A percentile compares a stretch with the other conserved stretches of the same genome.
Conservation (phyloP, 2,329 filamentous ascomycete genomes). For the Colletotrichum sojae region DNA sequence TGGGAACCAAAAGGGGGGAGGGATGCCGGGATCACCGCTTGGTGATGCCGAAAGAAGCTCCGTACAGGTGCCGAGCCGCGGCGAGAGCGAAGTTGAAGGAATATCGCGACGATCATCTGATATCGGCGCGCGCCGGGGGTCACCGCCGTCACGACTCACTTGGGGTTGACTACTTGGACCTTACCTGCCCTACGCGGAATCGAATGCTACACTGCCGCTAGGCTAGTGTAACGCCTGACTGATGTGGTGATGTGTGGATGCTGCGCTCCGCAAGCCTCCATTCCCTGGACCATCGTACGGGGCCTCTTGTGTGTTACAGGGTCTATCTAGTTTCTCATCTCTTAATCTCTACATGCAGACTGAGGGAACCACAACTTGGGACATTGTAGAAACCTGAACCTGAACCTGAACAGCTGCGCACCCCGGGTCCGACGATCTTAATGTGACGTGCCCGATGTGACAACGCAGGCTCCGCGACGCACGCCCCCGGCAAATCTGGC, state of each 20-base stretch:
- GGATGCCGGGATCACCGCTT: slow-evolving; percentile 12
- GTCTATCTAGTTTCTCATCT: too few relatives aligned
- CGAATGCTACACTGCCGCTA: too few relatives aligned
- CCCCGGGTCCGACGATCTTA: slow-evolving; percentile 21
- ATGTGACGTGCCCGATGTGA: slow-evolving; percentile 32
- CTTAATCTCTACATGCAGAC: too few relatives aligned
- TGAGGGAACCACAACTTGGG: too few relatives aligned
- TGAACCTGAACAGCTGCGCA: too few relatives aligned
- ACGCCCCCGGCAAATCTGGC: slow-evolving; percentile 25
- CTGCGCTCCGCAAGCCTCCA: not conserved
- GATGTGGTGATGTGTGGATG: not conserved
- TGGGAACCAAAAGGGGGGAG: not conserved
- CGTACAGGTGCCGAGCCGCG: slow-evolving; percentile 27
- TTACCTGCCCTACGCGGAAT: too few relatives aligned
- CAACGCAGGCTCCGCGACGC: slow-evolving; percentile 8
- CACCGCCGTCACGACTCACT: not conserved
- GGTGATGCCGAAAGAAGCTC: slow-evolving; percentile 23
- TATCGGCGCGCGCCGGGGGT: slow-evolving; percentile 28
- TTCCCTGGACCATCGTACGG: not conserved
- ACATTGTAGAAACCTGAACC: too few relatives aligned
- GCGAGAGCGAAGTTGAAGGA: slow-evolving; percentile 15
- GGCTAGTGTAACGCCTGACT: too few relatives aligned
- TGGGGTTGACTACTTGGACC: slow-evolving; percentile 17
- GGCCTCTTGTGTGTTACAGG: too few relatives aligned
- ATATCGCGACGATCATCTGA: slow-evolving; percentile 29